These are phyloP conservation scores for Talaromyces adpressus DNA, from an alignment of 495 filamentous ascomycete species.

Conservation along the genomic window DNA sequence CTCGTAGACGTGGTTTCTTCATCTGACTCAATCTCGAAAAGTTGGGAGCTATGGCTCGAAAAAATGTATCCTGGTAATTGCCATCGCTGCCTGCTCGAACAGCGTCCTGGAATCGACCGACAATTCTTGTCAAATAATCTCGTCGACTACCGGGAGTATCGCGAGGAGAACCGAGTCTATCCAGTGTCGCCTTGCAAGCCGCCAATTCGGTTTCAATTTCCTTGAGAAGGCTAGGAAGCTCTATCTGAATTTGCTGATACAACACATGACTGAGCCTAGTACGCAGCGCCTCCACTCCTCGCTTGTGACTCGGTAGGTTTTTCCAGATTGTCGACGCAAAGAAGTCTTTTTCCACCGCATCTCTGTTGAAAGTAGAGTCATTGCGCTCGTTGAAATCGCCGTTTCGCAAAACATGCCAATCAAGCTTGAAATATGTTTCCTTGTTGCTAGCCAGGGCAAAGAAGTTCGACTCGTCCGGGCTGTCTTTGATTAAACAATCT, in stretches of 20 bases:
- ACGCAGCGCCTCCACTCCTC: constrained; percentile 31
- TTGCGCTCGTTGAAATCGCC: constrained; percentile 35
- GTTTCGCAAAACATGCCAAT: constrained; percentile 66
- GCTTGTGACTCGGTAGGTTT: constrained; percentile 14
- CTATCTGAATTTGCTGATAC: constrained; percentile 31
- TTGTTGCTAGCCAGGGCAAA: constrained; percentile 52
- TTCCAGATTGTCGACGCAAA: constrained; percentile 31
- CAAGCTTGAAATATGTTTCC: constrained; percentile 54
- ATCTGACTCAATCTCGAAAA: not conserved
- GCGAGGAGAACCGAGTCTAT: constrained; percentile 2
- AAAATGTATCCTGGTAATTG: not conserved
- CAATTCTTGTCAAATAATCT: not conserved
- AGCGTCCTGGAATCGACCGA: not conserved
- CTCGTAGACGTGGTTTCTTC: not conserved
- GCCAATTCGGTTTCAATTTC: constrained; percentile 17
- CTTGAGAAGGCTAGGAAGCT: constrained; percentile 24
- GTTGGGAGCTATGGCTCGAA: not conserved
- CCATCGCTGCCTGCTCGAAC: not conserved
- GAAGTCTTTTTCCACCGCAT: constrained; percentile 24
- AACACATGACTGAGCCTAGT: constrained; percentile 34
- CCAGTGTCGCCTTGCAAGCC: constrained; percentile 1
- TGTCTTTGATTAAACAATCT: constrained; percentile 24
- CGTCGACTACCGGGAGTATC: constrained; percentile 3
- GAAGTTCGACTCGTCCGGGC: constrained; percentile 36
- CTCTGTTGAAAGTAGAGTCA: constrained; percentile 18